phyloP scores from a whole-genome alignment of 257 asterid genomes.

The Ilex aquifolium region DNA sequence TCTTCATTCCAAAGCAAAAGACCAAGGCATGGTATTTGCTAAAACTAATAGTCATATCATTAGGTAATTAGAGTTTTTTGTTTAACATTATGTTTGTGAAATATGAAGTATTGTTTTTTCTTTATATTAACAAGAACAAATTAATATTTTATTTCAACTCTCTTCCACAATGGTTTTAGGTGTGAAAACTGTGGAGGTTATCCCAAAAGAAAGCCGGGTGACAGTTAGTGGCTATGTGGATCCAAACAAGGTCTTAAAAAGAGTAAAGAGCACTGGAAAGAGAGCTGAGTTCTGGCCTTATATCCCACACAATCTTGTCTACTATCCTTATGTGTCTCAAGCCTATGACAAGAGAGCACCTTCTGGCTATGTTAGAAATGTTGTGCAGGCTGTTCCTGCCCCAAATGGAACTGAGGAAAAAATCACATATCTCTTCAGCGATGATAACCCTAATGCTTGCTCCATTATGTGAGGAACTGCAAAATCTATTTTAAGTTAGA shows the following conservation, averaged over 20 bases:
- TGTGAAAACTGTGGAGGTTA: slow-evolving; percentile 60
- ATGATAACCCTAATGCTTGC: slow-evolving; percentile 84
- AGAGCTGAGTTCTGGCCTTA: slow-evolving; percentile 89
- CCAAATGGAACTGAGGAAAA: slow-evolving; percentile 51
- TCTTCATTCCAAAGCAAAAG: no score
- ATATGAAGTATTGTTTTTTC: no score
- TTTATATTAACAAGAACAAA: no score
- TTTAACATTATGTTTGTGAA: no score
- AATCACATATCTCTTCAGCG: slow-evolving; percentile 60
- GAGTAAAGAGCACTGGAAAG: slow-evolving; percentile 71
- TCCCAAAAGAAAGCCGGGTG: slow-evolving; percentile 58
- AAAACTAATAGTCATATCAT: no score
- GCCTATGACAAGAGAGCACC: slow-evolving; percentile 81
- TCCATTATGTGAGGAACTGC: slow-evolving; percentile 45
- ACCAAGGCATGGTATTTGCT: no score
- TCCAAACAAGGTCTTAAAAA: slow-evolving; percentile 55
- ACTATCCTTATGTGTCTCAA: slow-evolving; percentile 58
- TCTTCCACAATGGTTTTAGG: slow-evolving; percentile 27
- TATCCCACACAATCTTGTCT: slow-evolving; percentile 59
- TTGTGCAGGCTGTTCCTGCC: slow-evolving; percentile 35
- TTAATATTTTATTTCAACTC: no score
- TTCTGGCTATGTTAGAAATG: slow-evolving; percentile 60
- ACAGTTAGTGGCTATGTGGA: slow-evolving; percentile 69
- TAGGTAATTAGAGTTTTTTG: no score
- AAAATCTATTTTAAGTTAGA: no score